Percentiles rank a stretch among this genome's conserved stretches.
Conservation (phyloP, 371 early-diverging fungal species). For the Mortierella sp. region DNA sequence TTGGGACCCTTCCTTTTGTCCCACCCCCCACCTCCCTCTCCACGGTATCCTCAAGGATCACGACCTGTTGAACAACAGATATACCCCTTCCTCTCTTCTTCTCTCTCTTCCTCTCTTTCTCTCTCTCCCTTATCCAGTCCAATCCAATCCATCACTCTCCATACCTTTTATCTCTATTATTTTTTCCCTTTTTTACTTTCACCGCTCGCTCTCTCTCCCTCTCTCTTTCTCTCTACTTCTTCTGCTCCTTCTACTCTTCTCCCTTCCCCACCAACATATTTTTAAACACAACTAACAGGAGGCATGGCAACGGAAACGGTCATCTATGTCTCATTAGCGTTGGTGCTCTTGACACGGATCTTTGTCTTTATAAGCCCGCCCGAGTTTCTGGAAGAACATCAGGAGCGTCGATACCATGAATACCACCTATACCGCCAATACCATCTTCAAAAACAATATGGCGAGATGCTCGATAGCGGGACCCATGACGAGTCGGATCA, state of each 20-base stretch:
- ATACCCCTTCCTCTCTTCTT: not conserved
- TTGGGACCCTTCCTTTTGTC: too few relatives aligned
- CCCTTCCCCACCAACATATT: not conserved
- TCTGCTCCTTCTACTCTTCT: not conserved
- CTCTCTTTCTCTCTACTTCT: not conserved
- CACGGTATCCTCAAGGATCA: too few relatives aligned
- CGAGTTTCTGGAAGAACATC: conserved; percentile 50
- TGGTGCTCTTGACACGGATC: conserved; percentile 47
- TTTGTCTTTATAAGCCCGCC: conserved; percentile 52
- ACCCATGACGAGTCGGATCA: too few relatives aligned
- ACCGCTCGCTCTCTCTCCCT: not conserved
- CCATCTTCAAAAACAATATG: conserved; percentile 44
- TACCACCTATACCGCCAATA: conserved; percentile 51
- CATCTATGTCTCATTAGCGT: conserved; percentile 45
- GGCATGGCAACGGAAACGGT: conserved; percentile 50
- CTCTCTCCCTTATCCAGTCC: not conserved
- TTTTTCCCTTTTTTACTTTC: not conserved
- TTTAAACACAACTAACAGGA: not conserved
- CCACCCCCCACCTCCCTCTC: too few relatives aligned
- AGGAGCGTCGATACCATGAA: conserved; percentile 47
- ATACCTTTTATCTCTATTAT: not conserved
- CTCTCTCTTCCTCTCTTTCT: not conserved
- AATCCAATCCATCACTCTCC: too few relatives aligned
- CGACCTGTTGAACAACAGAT: not conserved
- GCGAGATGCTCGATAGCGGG: too few relatives aligned